Conservation (phyloP, 495 filamentous ascomycete genomes). For the Penicillium odoratum region DNA sequence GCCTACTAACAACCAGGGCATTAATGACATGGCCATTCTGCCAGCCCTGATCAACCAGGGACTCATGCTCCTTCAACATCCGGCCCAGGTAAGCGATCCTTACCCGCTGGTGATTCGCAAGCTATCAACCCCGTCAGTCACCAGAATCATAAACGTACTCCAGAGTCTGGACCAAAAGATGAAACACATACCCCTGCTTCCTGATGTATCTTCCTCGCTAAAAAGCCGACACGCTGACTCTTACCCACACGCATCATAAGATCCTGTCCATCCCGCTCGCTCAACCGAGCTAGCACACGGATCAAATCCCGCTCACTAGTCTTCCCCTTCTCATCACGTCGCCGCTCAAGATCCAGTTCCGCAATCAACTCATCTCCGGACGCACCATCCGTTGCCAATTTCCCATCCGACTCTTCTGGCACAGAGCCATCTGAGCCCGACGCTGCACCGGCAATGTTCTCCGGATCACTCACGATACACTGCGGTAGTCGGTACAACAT, state of each 20-base stretch:
- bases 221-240: conserved; percentile 59
- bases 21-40: conserved; percentile 74
- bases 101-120: conserved; percentile 56
- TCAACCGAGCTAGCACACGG: conserved; percentile 63
- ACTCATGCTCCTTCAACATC: conserved; percentile 65
- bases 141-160: too few relatives aligned
- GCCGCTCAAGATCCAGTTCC: conserved; percentile 53
- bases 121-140: conserved; percentile 22
- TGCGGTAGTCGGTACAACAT: conserved; percentile 74
- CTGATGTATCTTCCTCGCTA: conserved; percentile 63
- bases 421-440: conserved; percentile 28
- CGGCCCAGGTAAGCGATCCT: conserved; percentile 77
- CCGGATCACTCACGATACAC: conserved; percentile 74
- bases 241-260: conserved; percentile 59
- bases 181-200: conserved; percentile 59
- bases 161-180: neutral
- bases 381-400: conserved; percentile 42
- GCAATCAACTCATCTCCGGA: conserved; percentile 45
- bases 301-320: conserved; percentile 55
- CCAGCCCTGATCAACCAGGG: conserved; percentile 72
- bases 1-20: conserved; percentile 63
- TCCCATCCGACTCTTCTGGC: conserved; percentile 47
- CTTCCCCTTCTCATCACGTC: conserved; percentile 66
- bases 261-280: conserved; percentile 63
- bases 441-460: conserved; percentile 51